phyloP scores from a whole-genome alignment of 371 early-diverging fungal genomes.

The Mortierella polycephala region DNA sequence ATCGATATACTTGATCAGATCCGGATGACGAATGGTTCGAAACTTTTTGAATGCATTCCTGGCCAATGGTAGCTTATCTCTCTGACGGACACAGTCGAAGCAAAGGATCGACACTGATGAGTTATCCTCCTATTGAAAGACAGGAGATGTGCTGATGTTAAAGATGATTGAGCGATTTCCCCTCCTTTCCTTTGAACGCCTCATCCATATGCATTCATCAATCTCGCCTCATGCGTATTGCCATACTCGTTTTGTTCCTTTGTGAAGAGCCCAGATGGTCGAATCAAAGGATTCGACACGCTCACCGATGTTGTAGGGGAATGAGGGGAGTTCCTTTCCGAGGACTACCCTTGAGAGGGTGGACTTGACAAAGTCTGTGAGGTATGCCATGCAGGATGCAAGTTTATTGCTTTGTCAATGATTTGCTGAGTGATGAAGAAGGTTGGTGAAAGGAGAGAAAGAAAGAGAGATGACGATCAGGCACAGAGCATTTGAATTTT shows the following conservation, averaged over 20 bases:
- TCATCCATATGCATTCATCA: neutral
- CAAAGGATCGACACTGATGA: constrained; percentile 88
- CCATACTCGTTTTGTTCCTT: constrained; percentile 83
- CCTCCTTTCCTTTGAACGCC: neutral
- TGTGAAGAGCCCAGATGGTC: constrained; percentile 82
- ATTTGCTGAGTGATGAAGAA: no score
- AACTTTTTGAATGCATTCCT: constrained; percentile 88
- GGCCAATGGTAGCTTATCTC: constrained; percentile 80
- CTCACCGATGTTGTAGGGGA: constrained; percentile 83
- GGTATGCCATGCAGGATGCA: constrained; percentile 41
- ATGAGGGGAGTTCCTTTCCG: constrained; percentile 74
- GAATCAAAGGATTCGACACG: constrained; percentile 71
- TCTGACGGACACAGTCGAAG: constrained; percentile 77
- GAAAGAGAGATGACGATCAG: constrained; percentile 1
- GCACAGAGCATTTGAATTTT: neutral
- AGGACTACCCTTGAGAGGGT: constrained; percentile 73
- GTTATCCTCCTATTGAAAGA: constrained; percentile 68
- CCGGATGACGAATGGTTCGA: constrained; percentile 93
- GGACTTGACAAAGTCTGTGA: constrained; percentile 67
- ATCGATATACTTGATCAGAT: constrained; percentile 84
- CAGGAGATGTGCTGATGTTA: constrained; percentile 4
- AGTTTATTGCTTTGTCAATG: neutral
- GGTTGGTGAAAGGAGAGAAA: neutral
- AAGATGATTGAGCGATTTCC: neutral
- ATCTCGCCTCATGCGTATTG: neutral